phyloP scores from a whole-genome alignment of 257 asterid genomes.

The Jasminum sambac region DNA sequence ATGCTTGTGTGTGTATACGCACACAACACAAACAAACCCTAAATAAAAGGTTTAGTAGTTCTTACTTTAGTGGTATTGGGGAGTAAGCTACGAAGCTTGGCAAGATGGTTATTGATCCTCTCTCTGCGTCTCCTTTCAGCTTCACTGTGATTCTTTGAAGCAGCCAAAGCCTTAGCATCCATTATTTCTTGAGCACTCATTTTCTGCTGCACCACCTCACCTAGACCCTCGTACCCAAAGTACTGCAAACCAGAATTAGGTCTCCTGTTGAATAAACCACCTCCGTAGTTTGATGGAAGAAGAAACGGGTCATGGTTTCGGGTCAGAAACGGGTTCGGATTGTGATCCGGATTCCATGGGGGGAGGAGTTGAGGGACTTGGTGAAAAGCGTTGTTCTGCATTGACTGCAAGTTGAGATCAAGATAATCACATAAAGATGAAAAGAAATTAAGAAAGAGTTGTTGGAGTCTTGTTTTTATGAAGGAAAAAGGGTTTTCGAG shows the following conservation, averaged over 20 bases:
- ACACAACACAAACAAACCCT: neutral
- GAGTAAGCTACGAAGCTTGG: constrained; percentile 81
- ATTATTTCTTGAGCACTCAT: constrained; percentile 87
- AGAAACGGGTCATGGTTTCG: constrained; percentile 59
- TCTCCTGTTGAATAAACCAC: constrained; percentile 41
- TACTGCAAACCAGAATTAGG: constrained; percentile 29
- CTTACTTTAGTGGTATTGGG: constrained; percentile 92
- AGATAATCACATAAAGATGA: constrained; percentile 9
- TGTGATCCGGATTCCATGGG: constrained; percentile 59
- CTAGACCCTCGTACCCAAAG: constrained; percentile 43
- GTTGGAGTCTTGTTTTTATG: constrained; percentile 17
- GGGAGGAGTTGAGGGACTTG: constrained; percentile 59
- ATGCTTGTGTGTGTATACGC: no score
- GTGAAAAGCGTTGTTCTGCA: constrained; percentile 29
- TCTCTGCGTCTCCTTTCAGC: constrained; percentile 94
- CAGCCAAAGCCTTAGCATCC: constrained; percentile 95
- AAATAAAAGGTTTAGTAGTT: neutral
- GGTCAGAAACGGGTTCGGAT: constrained; percentile 37
- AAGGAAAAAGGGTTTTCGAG: neutral
- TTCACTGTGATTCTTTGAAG: constrained; percentile 92
- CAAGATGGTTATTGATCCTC: constrained; percentile 86
- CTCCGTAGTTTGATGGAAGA: constrained; percentile 47
- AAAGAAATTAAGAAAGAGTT: constrained; percentile 12
- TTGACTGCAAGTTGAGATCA: no score
- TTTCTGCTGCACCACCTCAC: constrained; percentile 57